phyloP scores from a whole-genome alignment of 106 monocot species.

The Narthecium ossifragum region DNA sequence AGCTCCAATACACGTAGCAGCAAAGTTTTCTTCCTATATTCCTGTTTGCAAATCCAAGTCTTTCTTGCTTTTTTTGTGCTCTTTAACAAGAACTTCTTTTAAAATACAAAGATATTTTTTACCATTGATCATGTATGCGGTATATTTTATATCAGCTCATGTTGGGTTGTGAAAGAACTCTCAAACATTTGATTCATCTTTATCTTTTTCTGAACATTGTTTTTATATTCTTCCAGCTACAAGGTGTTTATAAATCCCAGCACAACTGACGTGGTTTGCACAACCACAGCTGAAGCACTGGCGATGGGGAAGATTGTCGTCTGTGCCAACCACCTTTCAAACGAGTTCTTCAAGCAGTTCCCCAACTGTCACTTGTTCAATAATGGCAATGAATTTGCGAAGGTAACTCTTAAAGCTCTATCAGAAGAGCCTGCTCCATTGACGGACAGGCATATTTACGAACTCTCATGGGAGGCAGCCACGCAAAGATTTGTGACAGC shows the following conservation, averaged over 20 bases:
- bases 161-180: too few species aligned
- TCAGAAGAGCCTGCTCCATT: conserved; percentile 43
- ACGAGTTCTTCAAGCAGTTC: conserved; percentile 75
- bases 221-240: conserved; percentile 37
- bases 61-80: too few species aligned
- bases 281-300: conserved; percentile 69
- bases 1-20: too few species aligned
- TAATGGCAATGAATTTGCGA: conserved; percentile 37
- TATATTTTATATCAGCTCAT: too few species aligned
- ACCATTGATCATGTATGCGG: too few species aligned
- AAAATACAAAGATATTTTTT: too few species aligned
- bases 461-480: conserved; percentile 77
- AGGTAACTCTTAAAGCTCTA: conserved; percentile 45
- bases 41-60: too few species aligned
- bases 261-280: conserved; percentile 85
- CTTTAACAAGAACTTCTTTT: too few species aligned
- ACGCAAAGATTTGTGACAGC: conserved; percentile 54
- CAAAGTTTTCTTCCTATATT: too few species aligned
- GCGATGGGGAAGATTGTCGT: conserved; percentile 73
- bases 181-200: too few species aligned
- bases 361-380: conserved; percentile 51
- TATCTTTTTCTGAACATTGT: too few species aligned
- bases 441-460: conserved; percentile 39
- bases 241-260: conserved; percentile 77
- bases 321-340: conserved; percentile 62